These are phyloP conservation scores for Rhizopus stolonifer DNA, from an alignment of 371 early-diverging fungal genomes.

Conservation along the genomic window DNA sequence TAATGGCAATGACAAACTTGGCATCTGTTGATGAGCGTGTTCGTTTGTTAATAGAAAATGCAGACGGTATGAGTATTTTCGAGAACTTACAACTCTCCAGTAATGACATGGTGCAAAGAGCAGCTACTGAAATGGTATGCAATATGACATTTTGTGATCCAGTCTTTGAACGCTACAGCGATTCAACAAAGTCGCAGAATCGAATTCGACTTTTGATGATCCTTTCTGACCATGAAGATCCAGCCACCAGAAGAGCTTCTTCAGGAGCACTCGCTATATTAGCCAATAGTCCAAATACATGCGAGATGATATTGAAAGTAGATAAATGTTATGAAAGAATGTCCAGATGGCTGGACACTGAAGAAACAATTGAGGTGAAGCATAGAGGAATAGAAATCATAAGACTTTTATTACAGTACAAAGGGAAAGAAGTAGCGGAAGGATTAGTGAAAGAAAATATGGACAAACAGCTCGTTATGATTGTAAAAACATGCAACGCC, in stretches of 20 bases:
- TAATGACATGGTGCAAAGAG: conserved; percentile 81
- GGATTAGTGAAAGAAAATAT: conserved; percentile 32
- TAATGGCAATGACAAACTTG: conserved; percentile 93
- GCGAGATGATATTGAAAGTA: conserved; percentile 53
- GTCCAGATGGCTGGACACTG: conserved; percentile 35
- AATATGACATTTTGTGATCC: conserved; percentile 86
- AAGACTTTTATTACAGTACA: conserved; percentile 40
- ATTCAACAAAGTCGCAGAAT: conserved; percentile 41
- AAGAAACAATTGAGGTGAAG: conserved; percentile 44
- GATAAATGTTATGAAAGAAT: conserved; percentile 56
- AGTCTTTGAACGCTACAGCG: conserved; percentile 76
- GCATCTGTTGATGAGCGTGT: conserved; percentile 63
- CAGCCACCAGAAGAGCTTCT: conserved; percentile 82
- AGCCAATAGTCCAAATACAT: conserved; percentile 54
- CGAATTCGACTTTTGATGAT: conserved; percentile 80
- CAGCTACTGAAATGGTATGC: conserved; percentile 91
- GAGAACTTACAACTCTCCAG: conserved; percentile 81
- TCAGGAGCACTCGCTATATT: conserved; percentile 89
- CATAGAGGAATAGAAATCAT: conserved; percentile 59
- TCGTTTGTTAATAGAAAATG: conserved; percentile 45
- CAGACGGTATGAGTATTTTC: conserved; percentile 67
- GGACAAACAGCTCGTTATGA: conserved; percentile 31
- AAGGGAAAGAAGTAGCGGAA: conserved; percentile 28
- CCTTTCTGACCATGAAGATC: conserved; percentile 83
- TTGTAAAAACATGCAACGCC: conserved; percentile 47